phyloP scores from a whole-genome alignment of 495 filamentous ascomycete genomes.

The Chaetomium tenue region DNA sequence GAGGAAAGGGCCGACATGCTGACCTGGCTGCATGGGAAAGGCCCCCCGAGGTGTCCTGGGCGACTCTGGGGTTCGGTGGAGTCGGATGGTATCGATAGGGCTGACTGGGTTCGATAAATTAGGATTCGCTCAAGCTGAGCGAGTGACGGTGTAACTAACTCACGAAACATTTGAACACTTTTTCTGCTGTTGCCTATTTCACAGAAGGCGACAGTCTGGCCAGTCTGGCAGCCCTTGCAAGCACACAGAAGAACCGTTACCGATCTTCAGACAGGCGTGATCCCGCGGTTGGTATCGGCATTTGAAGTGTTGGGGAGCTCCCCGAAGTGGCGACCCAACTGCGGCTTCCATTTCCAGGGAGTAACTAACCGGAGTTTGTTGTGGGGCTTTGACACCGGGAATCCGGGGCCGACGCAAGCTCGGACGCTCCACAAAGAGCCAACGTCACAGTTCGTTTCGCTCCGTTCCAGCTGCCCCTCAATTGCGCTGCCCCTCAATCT shows the following conservation, averaged over 20 bases:
- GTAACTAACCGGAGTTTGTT: too few species aligned
- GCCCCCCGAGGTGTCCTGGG: too few species aligned
- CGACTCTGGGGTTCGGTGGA: neutral
- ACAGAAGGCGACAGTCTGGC: neutral
- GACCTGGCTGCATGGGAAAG: neutral
- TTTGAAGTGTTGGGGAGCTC: neutral
- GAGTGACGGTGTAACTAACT: too few species aligned
- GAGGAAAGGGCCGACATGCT: neutral
- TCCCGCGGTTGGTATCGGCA: constrained; percentile 9
- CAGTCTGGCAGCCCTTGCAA: neutral
- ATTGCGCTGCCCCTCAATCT: constrained; percentile 20
- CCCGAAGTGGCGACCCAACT: neutral
- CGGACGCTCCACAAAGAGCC: neutral
- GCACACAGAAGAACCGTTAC: neutral
- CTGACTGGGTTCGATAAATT: neutral
- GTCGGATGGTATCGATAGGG: neutral
- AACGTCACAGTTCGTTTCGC: constrained; percentile 22
- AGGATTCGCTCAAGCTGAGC: too few species aligned
- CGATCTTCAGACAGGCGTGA: neutral
- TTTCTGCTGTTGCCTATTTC: neutral
- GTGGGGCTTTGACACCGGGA: neutral
- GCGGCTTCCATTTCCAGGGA: too few species aligned
- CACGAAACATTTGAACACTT: too few species aligned
- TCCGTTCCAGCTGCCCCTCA: constrained; percentile 13
- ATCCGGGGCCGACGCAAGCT: constrained; percentile 13